Percentiles rank a stretch among this genome's conserved stretches.
Evolutionary conservation across 495 filamentous ascomycete species (phyloP).

Genomic region (Xylaria flabelliformis): DNA sequence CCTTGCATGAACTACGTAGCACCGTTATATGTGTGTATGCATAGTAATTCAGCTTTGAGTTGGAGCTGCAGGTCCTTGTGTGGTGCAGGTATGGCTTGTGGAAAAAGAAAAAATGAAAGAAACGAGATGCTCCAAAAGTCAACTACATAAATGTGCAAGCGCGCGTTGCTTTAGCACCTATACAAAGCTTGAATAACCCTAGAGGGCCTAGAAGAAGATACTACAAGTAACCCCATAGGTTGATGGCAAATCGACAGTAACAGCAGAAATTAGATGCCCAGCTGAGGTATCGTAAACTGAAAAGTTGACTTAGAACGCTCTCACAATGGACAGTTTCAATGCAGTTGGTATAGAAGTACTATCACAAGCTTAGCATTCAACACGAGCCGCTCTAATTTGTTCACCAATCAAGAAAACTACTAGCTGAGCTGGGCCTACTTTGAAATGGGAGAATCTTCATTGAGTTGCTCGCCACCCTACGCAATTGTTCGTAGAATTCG

Average conservation of each 20-base stretch:
- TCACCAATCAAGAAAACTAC: background rate
- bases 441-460: background rate
- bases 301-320: background rate
- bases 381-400: background rate
- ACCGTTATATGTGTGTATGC: background rate
- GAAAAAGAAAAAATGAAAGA: background rate
- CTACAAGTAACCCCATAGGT: background rate
- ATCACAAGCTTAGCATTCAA: background rate
- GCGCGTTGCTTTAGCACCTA: background rate
- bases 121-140: background rate
- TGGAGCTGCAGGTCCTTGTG: background rate
- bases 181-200: background rate
- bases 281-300: background rate
- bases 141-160: background rate
- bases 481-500: background rate
- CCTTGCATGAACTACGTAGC: background rate
- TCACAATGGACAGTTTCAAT: background rate
- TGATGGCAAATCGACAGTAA: background rate
- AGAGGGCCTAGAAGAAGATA: background rate
- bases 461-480: background rate
- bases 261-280: background rate
- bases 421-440: background rate
- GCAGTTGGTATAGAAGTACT: background rate
- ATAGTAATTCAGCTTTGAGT: background rate
- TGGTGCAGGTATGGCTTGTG: background rate